These are phyloP conservation scores for Lachnellula arida DNA, from an alignment of 2,329 filamentous ascomycete species.

Conservation along the genomic window DNA sequence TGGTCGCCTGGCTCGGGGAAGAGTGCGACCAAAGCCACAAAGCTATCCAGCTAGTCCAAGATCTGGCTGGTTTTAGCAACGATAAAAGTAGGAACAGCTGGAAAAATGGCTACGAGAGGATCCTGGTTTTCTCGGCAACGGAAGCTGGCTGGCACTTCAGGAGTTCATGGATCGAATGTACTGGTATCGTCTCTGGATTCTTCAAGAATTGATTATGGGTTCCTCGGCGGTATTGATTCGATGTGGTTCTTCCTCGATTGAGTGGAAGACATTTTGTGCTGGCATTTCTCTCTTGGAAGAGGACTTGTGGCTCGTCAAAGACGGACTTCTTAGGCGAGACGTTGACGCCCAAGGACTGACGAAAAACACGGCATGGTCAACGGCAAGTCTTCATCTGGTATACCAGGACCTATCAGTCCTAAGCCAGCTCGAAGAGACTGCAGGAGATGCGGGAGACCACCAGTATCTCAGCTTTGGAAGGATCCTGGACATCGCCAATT, in stretches of 20 bases:
- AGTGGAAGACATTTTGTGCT: conserved; percentile 10
- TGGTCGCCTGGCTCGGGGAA: conserved; percentile 14
- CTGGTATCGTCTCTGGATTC: conserved; percentile 19
- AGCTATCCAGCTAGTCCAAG: conserved; percentile 12
- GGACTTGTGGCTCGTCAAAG: conserved; percentile 12
- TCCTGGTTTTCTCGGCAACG: conserved; percentile 3
- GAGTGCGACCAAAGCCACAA: conserved; percentile 4
- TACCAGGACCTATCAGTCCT: conserved; percentile 8
- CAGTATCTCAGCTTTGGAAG: neutral
- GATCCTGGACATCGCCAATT: conserved; percentile 10
- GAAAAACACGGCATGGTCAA: conserved; percentile 1
- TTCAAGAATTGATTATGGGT: conserved; percentile 19
- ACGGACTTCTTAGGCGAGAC: conserved; percentile 5
- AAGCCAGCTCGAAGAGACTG: neutral
- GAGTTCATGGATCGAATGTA: conserved; percentile 12
- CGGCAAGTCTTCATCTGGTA: conserved; percentile 10
- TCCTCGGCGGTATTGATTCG: conserved; percentile 1
- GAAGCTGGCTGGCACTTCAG: conserved; percentile 8
- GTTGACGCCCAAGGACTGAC: neutral
- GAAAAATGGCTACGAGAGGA: conserved; percentile 1
- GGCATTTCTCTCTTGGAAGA: conserved; percentile 7
- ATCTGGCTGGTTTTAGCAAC: neutral
- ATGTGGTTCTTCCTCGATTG: conserved; percentile 4
- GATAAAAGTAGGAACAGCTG: neutral
- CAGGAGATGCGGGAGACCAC: neutral